Base-by-base conservation (phyloP, 306 rosid genomes). In the Castanea crenata region DNA sequence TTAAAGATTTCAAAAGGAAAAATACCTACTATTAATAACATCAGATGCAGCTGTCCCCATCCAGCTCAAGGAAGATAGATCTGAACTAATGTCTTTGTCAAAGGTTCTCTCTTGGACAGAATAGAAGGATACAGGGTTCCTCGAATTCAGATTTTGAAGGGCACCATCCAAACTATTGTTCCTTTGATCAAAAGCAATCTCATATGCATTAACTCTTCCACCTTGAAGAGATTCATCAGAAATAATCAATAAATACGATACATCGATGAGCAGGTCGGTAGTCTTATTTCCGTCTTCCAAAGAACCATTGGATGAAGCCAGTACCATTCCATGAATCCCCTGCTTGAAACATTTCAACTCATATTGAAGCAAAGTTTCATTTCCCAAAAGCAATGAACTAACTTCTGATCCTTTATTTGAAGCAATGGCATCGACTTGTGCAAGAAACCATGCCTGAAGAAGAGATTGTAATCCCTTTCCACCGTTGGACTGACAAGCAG, bases 41-140 rank as follows among this genome's bases (percentile, higher is more conserved):
- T 92, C 97, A 78, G 91, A 90, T 73, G 89, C 88, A 83, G 88
- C 51, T 78, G 84, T 84, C 76, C 88, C 92, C 91, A 87, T 89
- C 97, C 93, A 92, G 79, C 88, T 89, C 81, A 94, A 89, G 74
- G 86, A 87, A 82, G 93, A 86, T 85, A 87, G 64, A 87, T 92
- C 88, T 82, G 90, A 85, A 83, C 61, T 79, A 68, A 79, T 27
- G 14, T 64, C 82, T 72, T 82, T 84, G 70, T 80, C 88, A 52
- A 81, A 79, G 55, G 79, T 71, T 73, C 80, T 88, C 73, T 92
- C 92, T 82, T 88, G 88, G 62, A 76, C 83, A 79, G 88, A 82
- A 74, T 76, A 65, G 77, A 91, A 77, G 82, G 91, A 83, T 35
- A 90, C 81, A 31, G 97, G 97, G 64, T 88, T 94, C 38, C 90